Conservation (phyloP, 331 rosid species). For the Ulmus americana region DNA sequence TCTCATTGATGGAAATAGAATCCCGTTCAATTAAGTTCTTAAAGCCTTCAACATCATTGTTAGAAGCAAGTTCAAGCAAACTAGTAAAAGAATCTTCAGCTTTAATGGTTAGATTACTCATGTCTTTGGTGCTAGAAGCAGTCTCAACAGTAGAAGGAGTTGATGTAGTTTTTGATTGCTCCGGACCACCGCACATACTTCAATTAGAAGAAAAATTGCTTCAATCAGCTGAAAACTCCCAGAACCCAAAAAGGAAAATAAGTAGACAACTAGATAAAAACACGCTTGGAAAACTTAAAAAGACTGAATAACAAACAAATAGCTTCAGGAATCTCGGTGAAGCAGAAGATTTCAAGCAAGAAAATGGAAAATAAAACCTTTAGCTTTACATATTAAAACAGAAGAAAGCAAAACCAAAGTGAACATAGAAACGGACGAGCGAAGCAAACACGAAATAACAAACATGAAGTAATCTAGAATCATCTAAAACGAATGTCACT, state of each 20-base stretch:
- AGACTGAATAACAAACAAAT: background rate
- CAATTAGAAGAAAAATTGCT: constrained; percentile 22
- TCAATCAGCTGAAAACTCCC: constrained; percentile 1
- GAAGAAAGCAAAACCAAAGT: background rate
- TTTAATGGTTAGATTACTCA: constrained; percentile 41
- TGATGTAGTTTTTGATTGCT: constrained; percentile 36
- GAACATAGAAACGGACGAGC: constrained; percentile 9
- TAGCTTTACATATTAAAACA: background rate
- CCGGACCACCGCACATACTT: constrained; percentile 69
- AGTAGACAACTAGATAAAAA: background rate
- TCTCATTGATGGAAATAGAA: constrained; percentile 39
- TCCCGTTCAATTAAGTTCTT: constrained; percentile 41
- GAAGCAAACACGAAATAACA: constrained; percentile 7
- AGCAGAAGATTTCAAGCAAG: background rate
- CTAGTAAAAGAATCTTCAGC: constrained; percentile 52
- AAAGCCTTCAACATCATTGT: constrained; percentile 63
- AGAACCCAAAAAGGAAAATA: background rate
- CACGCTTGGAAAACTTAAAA: background rate
- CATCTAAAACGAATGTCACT: constrained; percentile 21
- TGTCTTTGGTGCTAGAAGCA: constrained; percentile 36
- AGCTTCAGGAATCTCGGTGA: background rate
- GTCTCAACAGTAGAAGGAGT: constrained; percentile 32
- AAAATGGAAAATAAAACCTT: background rate
- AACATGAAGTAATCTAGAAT: constrained; percentile 33
- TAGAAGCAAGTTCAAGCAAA: constrained; percentile 66